phyloP scores from a whole-genome alignment of 306 rosid genomes.

The Sophora flavescens region DNA sequence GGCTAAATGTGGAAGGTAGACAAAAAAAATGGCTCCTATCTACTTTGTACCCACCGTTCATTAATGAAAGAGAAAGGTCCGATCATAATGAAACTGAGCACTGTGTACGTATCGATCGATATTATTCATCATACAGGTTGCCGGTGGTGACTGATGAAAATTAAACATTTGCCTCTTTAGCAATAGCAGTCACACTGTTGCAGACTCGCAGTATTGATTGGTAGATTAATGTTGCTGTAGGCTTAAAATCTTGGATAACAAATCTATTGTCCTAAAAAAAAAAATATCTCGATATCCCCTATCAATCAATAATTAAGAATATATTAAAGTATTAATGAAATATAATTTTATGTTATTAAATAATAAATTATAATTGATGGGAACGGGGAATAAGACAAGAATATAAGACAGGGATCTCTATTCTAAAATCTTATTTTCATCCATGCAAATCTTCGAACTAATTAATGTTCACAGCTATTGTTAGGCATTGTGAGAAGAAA shows the following conservation, averaged over 20 bases:
- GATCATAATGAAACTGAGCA: not conserved
- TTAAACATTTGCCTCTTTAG: not conserved
- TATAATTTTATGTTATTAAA: too few relatives aligned
- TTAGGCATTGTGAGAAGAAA: conserved; percentile 34
- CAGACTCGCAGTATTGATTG: not conserved
- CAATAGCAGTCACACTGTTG: not conserved
- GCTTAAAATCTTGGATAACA: conserved; percentile 3
- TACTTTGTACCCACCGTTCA: not conserved
- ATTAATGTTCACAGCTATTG: not conserved
- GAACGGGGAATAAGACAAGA: too few relatives aligned
- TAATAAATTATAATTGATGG: too few relatives aligned
- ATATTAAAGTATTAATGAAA: too few relatives aligned
- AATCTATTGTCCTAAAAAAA: too few relatives aligned
- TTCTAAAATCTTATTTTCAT: not conserved
- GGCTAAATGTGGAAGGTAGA: conserved; percentile 1
- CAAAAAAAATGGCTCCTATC: not conserved
- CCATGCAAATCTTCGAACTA: not conserved
- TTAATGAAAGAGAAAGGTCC: not conserved
- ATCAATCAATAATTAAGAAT: too few relatives aligned
- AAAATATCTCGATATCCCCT: too few relatives aligned
- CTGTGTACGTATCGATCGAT: not conserved
- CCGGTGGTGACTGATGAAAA: not conserved
- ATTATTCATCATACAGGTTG: not conserved
- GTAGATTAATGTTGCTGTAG: not conserved
- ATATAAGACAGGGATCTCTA: too few relatives aligned